A percentile compares a stretch with the other conserved stretches of the same genome.
Evolutionary conservation across 176 grass and related monocot species (phyloP).

Genomic region (Pontederia crassipes): DNA sequence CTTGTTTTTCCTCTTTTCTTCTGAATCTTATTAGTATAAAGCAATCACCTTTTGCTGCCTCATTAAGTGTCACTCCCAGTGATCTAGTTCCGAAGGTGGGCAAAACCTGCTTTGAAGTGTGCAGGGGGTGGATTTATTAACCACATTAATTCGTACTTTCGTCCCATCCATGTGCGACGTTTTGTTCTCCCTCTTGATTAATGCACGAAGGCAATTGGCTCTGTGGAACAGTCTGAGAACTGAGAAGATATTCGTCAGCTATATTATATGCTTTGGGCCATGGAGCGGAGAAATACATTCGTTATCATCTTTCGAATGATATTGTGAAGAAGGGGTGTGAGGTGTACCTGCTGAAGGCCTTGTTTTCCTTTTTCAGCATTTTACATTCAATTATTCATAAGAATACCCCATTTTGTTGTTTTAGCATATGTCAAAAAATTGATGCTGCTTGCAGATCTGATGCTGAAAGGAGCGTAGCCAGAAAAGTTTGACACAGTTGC

Average conservation of each 20-base stretch:
- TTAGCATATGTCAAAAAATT: background rate
- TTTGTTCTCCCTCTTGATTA: no score
- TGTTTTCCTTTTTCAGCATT: no score
- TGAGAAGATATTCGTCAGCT: no score
- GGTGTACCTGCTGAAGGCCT: no score
- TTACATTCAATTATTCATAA: background rate
- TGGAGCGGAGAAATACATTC: no score
- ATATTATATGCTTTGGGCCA: no score
- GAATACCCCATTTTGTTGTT: background rate
- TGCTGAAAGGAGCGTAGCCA: background rate
- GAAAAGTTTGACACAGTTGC: slow-evolving; percentile 1
- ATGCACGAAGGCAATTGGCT: no score
- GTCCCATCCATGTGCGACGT: no score
- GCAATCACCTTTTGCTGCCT: background rate
- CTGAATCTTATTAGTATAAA: background rate
- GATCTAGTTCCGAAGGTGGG: background rate
- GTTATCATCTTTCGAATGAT: no score
- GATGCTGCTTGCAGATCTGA: background rate
- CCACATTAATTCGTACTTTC: background rate
- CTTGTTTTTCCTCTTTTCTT: background rate
- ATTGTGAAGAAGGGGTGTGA: no score
- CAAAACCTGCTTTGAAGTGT: background rate
- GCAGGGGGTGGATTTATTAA: background rate
- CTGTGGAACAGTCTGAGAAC: no score
- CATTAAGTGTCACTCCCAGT: background rate